Percentiles rank a stretch among this genome's conserved stretches.
Conservation (phyloP, 2,329 filamentous ascomycete genomes). For the Biscogniauxia marginata region DNA sequence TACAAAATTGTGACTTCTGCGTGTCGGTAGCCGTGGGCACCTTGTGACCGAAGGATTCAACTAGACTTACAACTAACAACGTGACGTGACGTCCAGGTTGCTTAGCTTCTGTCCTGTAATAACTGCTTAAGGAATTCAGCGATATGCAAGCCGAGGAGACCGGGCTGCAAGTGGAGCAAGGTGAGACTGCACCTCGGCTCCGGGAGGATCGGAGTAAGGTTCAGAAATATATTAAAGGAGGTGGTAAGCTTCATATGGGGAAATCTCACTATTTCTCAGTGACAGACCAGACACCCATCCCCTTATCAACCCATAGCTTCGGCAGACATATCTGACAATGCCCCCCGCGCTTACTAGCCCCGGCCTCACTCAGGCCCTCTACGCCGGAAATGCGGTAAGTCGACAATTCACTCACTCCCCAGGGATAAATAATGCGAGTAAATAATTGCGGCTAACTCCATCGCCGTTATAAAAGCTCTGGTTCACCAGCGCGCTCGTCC, state of each 20-base stretch:
- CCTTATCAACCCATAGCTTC: no score
- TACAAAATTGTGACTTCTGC: not conserved
- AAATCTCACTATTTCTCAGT: no score
- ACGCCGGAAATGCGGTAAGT: slow-evolving; percentile 23
- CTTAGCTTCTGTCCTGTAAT: not conserved
- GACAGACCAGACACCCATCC: no score
- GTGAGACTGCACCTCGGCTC: not conserved
- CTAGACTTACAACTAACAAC: not conserved
- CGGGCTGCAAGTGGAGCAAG: not conserved
- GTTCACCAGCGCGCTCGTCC: slow-evolving; percentile 13
- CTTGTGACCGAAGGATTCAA: not conserved
- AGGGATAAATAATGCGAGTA: no score
- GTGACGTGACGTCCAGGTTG: no score
- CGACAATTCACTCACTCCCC: not conserved
- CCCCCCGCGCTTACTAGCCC: not conserved
- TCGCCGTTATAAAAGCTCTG: not conserved
- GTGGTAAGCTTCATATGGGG: no score
- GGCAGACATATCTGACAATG: not conserved
- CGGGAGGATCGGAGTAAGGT: no score
- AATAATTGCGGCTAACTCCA: no score
- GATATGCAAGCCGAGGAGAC: not conserved
- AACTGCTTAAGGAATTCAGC: not conserved
- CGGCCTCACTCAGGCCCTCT: slow-evolving; percentile 14
- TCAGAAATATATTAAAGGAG: no score
- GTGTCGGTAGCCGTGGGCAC: not conserved